Base-by-base conservation (phyloP, 1,284 basidiomycete genomes). In the Apiotrichum laibachii region DNA sequence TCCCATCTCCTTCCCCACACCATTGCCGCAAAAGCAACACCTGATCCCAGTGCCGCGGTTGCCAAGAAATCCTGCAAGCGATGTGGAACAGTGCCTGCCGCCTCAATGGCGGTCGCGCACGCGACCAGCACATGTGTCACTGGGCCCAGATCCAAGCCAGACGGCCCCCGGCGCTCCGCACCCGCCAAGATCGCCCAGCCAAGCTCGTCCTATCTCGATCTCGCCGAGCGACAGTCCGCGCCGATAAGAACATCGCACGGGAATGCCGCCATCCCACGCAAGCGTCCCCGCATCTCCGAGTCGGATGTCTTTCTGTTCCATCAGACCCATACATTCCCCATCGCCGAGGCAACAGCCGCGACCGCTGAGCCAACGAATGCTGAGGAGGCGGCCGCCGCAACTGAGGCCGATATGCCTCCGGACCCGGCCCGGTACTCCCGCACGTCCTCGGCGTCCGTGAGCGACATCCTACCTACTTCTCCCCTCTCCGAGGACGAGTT, bases 371-470 rank as follows among this genome's bases (percentile, higher is more conserved):
- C 43, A 4, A n/a, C 19, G n/a, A 19, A 21, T 19, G 43, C 2
- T n/a, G 19, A 44, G 10, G 9, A 12, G 8, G 43, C 19, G n/a
- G 12, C 6, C 19, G 19, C 19, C 18, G 16, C 4, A n/a, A 21
- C 2, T 9, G 19, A 21, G 18, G n/a, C n/a, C n/a, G 11, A 5
- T 43, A 43, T 19, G 7, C 13, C n/a, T 10, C 2, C 3, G 11
- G 5, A 8, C 19, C 18, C n/a, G 19, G 19, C n/a, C 6, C 43
- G 19, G 8, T 44, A 21, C 11, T 54, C 53, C 16, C 53, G 45
- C 18, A 39, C 53, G 11, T 54, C 53, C 9, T 47, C 53, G 37
- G 53, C 53, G 21, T 54, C 53, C 8, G 53, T 54, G 12, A 54
- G 53, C 26, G 53, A 54, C 37, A 47, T 47, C 2, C 35, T 54